Conservation (phyloP, 495 filamentous ascomycete species). For the Tuber aestivum region DNA sequence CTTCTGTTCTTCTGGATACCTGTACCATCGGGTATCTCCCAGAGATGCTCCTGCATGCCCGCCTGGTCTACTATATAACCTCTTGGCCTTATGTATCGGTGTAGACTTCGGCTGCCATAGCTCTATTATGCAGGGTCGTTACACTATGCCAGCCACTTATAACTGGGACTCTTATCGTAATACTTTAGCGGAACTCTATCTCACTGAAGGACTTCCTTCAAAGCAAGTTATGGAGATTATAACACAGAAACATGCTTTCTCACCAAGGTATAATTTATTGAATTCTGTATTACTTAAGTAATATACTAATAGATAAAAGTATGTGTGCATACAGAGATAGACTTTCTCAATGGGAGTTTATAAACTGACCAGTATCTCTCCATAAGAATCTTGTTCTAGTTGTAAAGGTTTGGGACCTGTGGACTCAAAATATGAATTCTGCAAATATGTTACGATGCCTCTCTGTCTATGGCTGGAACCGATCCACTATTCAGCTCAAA, state of each 20-base stretch:
- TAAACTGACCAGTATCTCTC: background rate
- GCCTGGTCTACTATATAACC: too few relatives aligned
- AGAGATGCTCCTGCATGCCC: too few relatives aligned
- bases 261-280: background rate
- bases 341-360: slow-evolving; percentile 4
- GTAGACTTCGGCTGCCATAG: too few relatives aligned
- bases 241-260: background rate
- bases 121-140: too few relatives aligned
- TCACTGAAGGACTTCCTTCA: background rate
- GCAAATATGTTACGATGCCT: background rate
- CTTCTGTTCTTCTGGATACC: too few relatives aligned
- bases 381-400: background rate
- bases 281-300: too few relatives aligned
- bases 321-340: background rate
- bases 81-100: too few relatives aligned
- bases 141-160: too few relatives aligned
- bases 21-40: too few relatives aligned
- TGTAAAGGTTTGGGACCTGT: background rate
- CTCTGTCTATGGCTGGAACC: background rate
- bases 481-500: background rate
- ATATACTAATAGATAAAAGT: background rate
- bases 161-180: too few relatives aligned
- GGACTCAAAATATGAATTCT: slow-evolving; percentile 3
- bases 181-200: background rate
- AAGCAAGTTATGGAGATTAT: background rate